Evolutionary conservation across 176 grass and related monocot species (phyloP).

Genomic region (Tillandsia fasciculata): DNA sequence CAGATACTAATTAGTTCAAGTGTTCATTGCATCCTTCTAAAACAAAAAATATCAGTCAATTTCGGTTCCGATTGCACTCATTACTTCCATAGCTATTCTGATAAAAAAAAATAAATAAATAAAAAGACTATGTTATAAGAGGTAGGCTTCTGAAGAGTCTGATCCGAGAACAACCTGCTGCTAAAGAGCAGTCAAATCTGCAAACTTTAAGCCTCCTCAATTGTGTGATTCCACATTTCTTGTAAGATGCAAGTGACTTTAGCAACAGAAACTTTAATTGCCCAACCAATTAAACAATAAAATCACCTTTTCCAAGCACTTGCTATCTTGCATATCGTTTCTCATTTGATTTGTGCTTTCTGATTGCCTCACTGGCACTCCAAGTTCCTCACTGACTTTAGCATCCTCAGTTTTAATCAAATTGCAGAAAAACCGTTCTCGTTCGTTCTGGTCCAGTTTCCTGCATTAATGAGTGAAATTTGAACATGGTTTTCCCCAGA

Average conservation of each 20-base stretch:
- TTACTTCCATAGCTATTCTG: too few relatives aligned
- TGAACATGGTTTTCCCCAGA: background rate
- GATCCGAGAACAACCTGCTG: too few relatives aligned
- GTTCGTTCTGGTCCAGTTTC: background rate
- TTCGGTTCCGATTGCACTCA: too few relatives aligned
- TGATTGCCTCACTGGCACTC: background rate
- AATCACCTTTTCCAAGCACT: constrained; percentile 2
- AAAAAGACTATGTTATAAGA: too few relatives aligned
- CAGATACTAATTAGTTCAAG: background rate
- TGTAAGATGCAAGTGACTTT: background rate
- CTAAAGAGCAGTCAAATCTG: background rate
- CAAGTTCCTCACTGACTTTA: background rate
- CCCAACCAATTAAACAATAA: background rate
- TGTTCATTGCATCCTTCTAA: too few relatives aligned
- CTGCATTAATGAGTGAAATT: background rate
- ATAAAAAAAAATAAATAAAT: too few relatives aligned
- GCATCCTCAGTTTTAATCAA: background rate
- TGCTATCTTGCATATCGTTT: background rate
- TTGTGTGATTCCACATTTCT: background rate
- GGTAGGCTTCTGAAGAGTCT: too few relatives aligned
- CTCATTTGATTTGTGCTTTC: background rate
- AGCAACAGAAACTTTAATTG: background rate
- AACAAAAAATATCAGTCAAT: too few relatives aligned
- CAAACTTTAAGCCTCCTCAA: background rate
- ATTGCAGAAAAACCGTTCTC: background rate